A percentile compares a stretch with the other conserved stretches of the same genome.
phyloP scores from a whole-genome alignment of 2,329 filamentous ascomycete genomes.

The Sclerotinia spermophila region DNA sequence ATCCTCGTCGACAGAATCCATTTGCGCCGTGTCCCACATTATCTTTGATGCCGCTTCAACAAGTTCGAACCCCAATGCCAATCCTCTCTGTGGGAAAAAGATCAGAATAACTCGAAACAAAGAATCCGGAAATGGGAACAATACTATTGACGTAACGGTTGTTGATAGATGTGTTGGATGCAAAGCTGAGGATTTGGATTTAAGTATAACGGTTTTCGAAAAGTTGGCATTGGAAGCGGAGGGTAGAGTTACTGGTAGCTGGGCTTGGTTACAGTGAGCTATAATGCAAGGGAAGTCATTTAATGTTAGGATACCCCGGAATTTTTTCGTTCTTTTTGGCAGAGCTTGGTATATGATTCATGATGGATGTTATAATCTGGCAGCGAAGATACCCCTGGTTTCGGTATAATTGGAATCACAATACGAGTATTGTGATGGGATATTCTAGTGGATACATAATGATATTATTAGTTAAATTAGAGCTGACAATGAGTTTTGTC shows the following conservation, averaged over 20 bases:
- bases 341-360: neutral
- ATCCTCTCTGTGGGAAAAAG: constrained; percentile 63
- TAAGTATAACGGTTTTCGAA: constrained; percentile 43
- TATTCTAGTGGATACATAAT: neutral
- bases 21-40: constrained; percentile 65
- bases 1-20: constrained; percentile 51
- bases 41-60: constrained; percentile 58
- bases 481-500: neutral
- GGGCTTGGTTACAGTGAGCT: constrained; percentile 37
- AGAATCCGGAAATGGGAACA: constrained; percentile 47
- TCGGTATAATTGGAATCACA: neutral
- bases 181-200: constrained; percentile 42
- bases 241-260: constrained; percentile 40
- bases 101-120: constrained; percentile 57
- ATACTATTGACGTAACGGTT: constrained; percentile 58
- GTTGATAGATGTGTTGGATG: constrained; percentile 58
- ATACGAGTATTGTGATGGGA: neutral
- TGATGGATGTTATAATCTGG: neutral
- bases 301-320: neutral
- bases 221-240: constrained; percentile 45
- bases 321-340: neutral
- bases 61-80: constrained; percentile 56
- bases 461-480: neutral
- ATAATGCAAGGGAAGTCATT: neutral
- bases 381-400: constrained; percentile 2